Conservation (phyloP, 2,329 filamentous ascomycete genomes). For the Calonectria fujianensis region DNA sequence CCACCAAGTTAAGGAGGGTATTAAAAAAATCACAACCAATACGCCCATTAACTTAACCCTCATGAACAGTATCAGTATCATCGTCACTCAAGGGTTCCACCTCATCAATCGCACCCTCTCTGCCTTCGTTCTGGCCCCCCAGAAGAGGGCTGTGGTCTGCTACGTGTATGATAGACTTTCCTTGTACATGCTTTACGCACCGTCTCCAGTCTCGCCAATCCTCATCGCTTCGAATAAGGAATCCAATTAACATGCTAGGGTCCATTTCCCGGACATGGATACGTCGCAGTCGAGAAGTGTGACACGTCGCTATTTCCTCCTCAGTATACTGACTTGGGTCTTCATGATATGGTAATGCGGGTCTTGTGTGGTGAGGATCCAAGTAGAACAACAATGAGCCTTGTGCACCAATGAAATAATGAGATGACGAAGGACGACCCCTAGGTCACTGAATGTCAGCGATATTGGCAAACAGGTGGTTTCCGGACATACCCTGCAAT, state of each 20-base stretch:
- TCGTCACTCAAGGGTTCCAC: constrained; percentile 92
- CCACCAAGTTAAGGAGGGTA: constrained; percentile 29
- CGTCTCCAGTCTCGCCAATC: constrained; percentile 91
- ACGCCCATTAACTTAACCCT: constrained; percentile 48
- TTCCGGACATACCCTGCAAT: constrained; percentile 85
- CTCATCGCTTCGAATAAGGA: constrained; percentile 86
- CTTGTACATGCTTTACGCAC: constrained; percentile 83
- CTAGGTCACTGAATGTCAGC: constrained; percentile 65
- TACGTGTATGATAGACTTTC: constrained; percentile 91
- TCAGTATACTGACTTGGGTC: constrained; percentile 75
- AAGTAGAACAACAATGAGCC: constrained; percentile 93
- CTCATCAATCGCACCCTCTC: constrained; percentile 87
- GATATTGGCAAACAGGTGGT: background rate
- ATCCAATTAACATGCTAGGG: constrained; percentile 97
- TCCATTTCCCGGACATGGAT: constrained; percentile 95
- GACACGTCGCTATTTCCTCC: constrained; percentile 88
- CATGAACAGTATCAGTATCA: constrained; percentile 67
- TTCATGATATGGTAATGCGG: constrained; percentile 79
- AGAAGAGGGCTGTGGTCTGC: constrained; percentile 80
- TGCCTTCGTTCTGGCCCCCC: constrained; percentile 72
- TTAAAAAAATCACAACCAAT: constrained; percentile 40
- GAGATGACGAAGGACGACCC: constrained; percentile 91
- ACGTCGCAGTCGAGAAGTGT: constrained; percentile 88
- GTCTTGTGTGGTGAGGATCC: constrained; percentile 91
- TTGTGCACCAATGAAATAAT: constrained; percentile 77